Base-by-base conservation (phyloP, 495 filamentous ascomycete species). In the Lepraria neglecta region DNA sequence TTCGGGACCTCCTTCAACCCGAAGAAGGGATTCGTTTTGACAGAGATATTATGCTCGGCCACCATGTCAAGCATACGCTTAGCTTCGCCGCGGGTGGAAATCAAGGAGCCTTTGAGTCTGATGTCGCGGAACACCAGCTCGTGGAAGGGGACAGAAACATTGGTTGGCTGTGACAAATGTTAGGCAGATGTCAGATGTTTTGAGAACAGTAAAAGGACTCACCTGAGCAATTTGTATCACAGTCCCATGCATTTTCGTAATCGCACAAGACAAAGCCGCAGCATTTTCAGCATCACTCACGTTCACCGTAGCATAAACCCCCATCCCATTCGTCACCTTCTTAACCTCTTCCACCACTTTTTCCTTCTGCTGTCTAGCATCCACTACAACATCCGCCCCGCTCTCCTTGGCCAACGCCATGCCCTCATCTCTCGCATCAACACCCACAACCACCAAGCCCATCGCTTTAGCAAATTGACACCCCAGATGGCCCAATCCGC, bases 61-160 rank as follows among this genome's bases (percentile, higher is more conserved):
- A 85, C 71, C 51, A 75, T 70, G 30, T 72, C 59, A 43, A 84
- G 67, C 80, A 85, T 84, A 4, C 73, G 71, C 46, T 69, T 27
- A 45, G 77, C 78, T 66, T 84, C 80, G 35, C 65, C 54, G 14
- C 70, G 70, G 45, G 74, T 80, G 35, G 72, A 76, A 53, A 78
- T 69, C 45, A 84, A 65, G 54, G 69, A 75, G 0, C 81, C 81
- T 24, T 73, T 72, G 33, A 84, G 61, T 48, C 75, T 69, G 27
- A 84, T 76, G 63, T 83, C 82, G 14, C 81, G 73, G 64, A 84
- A 80, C 43, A 84, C 67, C 15, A 82, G 56, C 65, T 84, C 80
- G 7, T 45, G 63, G 57, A 80, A 83, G 10, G 82, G 81, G 10
- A 85, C 70, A 24, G 47, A 67, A 19, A 83, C 71, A 7, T 77